Conservation (phyloP, 164 flowering plant species). For the Nelumbo lutea region DNA sequence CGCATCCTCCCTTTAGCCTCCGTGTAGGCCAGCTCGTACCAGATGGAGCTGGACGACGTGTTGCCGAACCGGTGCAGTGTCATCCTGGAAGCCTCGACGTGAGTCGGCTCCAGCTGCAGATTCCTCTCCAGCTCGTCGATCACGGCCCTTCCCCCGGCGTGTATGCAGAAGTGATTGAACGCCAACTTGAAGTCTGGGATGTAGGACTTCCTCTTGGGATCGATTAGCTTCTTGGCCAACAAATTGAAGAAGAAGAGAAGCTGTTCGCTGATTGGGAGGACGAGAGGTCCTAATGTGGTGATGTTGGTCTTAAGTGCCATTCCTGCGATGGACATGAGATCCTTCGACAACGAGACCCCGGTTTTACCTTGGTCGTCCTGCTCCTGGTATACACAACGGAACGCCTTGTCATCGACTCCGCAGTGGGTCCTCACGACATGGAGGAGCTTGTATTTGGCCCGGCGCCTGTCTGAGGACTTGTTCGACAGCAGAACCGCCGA, state of each 20-base stretch:
- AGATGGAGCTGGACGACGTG: too few species aligned
- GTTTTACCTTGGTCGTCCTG: neutral
- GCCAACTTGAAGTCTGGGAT: slow-evolving; percentile 1
- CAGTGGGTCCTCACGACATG: neutral
- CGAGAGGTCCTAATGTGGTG: slow-evolving; percentile 3
- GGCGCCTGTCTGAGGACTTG: neutral
- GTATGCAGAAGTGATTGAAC: too few species aligned
- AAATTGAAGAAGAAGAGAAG: neutral
- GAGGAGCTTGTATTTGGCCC: neutral
- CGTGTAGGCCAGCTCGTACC: too few species aligned
- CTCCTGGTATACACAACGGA: slow-evolving; percentile 6
- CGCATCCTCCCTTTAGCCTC: too few species aligned
- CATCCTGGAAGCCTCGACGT: too few species aligned
- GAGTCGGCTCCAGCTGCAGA: too few species aligned
- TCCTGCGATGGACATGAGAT: neutral
- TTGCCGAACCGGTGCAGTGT: too few species aligned
- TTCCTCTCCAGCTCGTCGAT: too few species aligned
- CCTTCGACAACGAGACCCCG: slow-evolving; percentile 4
- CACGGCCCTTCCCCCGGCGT: too few species aligned
- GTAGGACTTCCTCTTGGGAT: neutral
- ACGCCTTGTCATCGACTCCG: slow-evolving; percentile 1
- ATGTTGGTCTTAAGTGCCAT: slow-evolving; percentile 7
- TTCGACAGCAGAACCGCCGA: slow-evolving; percentile 1
- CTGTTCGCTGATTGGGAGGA: slow-evolving; percentile 4
- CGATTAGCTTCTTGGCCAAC: neutral